Evolutionary conservation across 2,329 filamentous ascomycete genomes (phyloP).

Genomic region (Scedosporium minutisporum): DNA sequence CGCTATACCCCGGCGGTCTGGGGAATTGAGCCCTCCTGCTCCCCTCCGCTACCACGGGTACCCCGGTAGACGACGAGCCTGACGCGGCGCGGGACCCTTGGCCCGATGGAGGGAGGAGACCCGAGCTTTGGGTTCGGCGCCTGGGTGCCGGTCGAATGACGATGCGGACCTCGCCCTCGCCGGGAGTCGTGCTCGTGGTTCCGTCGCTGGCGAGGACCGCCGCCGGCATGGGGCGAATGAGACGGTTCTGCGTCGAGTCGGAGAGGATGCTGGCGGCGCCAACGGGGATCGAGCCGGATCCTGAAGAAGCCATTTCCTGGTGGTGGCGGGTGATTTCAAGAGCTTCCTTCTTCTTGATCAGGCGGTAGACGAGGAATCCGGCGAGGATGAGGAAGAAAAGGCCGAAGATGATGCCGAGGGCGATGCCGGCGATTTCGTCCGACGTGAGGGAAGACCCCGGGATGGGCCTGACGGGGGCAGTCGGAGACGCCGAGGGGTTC

Average conservation of each 20-base stretch:
- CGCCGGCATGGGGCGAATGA: neutral
- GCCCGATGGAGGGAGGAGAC: neutral
- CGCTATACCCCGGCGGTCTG: constrained; percentile 17
- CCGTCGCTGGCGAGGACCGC: constrained; percentile 2
- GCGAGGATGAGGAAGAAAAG: constrained; percentile 15
- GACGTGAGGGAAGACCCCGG: constrained; percentile 11
- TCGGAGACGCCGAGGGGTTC: neutral
- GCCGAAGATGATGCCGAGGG: constrained; percentile 15
- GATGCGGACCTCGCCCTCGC: constrained; percentile 19
- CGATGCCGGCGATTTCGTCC: constrained; percentile 19
- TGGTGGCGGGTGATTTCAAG: constrained; percentile 4
- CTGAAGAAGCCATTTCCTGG: constrained; percentile 10
- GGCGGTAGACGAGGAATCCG: constrained; percentile 13
- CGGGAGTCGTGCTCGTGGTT: constrained; percentile 10
- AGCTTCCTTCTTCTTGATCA: constrained; percentile 10
- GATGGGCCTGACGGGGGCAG: neutral
- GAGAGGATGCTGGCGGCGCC: neutral
- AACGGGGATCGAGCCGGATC: neutral
- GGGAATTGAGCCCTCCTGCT: constrained; percentile 15
- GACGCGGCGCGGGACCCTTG: neutral
- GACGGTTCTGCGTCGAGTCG: neutral
- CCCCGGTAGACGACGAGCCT: neutral
- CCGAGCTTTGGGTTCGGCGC: constrained; percentile 8
- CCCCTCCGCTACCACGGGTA: neutral
- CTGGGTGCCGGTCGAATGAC: constrained; percentile 19